These are phyloP conservation scores for Haematococcus sp. DNA, from an alignment of 139 green algal genomes.

Conservation along the genomic window DNA sequence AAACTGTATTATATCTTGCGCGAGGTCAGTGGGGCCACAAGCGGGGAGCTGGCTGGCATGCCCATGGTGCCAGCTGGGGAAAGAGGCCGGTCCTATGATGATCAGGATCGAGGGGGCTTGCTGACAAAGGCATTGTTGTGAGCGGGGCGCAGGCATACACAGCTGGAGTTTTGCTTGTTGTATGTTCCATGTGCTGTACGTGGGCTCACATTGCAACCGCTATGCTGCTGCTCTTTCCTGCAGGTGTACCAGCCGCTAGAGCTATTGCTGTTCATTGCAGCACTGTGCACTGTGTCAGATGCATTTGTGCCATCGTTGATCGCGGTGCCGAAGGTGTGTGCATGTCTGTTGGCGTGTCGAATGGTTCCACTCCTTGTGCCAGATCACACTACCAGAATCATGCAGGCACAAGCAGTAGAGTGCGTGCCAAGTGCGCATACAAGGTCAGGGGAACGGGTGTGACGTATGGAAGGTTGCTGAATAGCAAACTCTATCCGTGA, in stretches of 20 bases:
- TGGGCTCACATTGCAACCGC: too few relatives aligned
- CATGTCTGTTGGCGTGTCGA: neutral
- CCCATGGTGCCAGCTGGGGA: neutral
- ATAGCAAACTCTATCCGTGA: too few relatives aligned
- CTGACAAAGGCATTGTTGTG: too few relatives aligned
- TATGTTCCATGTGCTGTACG: too few relatives aligned
- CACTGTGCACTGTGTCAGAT: conserved; percentile 82
- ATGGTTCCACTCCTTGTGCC: too few relatives aligned
- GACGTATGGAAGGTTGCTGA: too few relatives aligned
- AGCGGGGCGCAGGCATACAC: too few relatives aligned
- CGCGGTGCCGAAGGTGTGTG: conserved; percentile 62
- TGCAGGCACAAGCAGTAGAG: too few relatives aligned
- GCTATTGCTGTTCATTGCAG: conserved; percentile 84
- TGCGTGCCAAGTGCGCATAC: neutral
- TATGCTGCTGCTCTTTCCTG: neutral
- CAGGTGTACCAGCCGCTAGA: conserved; percentile 90
- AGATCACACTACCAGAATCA: too few relatives aligned
- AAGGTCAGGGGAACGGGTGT: neutral
- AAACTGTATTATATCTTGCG: conserved; percentile 66
- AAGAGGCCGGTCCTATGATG: neutral
- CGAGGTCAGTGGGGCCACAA: conserved; percentile 41
- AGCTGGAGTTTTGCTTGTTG: too few relatives aligned
- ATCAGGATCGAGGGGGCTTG: neutral
- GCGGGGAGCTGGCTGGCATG: neutral
- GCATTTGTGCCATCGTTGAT: conserved; percentile 85